Conservation (phyloP, 352 stramenopile species). For the Phytophthora agathidicida region DNA sequence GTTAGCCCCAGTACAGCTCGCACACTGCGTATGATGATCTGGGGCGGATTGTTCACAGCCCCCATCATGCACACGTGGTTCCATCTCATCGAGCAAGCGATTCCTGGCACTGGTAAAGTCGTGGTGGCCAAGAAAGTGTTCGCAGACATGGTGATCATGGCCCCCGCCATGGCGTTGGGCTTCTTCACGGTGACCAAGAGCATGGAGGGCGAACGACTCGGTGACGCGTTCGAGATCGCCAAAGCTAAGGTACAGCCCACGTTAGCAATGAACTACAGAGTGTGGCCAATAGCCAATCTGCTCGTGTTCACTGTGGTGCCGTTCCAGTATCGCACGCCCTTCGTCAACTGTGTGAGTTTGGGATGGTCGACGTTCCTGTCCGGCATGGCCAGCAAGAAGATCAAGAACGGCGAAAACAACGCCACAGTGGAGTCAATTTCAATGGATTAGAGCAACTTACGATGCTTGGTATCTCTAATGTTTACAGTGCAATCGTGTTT, state of each 20-base stretch:
- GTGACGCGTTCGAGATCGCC: conserved; percentile 40
- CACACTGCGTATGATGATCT: conserved; percentile 84
- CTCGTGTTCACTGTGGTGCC: conserved; percentile 57
- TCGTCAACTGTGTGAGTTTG: conserved; percentile 58
- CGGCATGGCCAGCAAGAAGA: conserved; percentile 43
- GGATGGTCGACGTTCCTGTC: conserved; percentile 59
- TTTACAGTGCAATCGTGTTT: conserved; percentile 16
- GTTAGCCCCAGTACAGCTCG: conserved; percentile 41
- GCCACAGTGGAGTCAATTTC: not conserved
- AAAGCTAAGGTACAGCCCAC: conserved; percentile 46
- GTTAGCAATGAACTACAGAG: conserved; percentile 48
- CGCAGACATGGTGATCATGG: conserved; percentile 53
- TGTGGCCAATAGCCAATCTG: conserved; percentile 57
- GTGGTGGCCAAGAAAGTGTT: conserved; percentile 48
- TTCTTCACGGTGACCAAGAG: conserved; percentile 52
- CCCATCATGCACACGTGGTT: conserved; percentile 92
- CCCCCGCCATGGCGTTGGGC: conserved; percentile 40
- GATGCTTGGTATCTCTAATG: not conserved
- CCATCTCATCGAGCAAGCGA: conserved; percentile 71
- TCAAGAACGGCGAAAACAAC: not conserved
- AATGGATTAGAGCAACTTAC: conserved; percentile 1
- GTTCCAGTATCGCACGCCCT: conserved; percentile 58
- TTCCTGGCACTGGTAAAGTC: conserved; percentile 28
- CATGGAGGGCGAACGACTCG: conserved; percentile 41
- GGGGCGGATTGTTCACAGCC: conserved; percentile 85